These are phyloP conservation scores for Chalaropsis thielavioides DNA, from an alignment of 2,329 filamentous ascomycete genomes.

Conservation along the genomic window DNA sequence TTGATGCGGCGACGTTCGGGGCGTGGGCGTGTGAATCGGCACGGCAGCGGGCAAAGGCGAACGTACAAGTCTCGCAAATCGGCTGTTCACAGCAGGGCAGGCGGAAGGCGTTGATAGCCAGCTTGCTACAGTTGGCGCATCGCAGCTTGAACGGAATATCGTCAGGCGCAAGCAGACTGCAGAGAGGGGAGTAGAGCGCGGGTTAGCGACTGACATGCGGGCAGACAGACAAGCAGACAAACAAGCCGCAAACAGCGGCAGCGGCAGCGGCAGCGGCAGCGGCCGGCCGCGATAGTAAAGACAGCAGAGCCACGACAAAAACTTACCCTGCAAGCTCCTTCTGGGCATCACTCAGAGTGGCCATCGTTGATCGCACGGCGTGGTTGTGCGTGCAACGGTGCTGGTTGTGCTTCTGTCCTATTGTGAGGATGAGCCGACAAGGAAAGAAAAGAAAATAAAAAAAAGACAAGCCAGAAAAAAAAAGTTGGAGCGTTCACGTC, in stretches of 20 bases:
- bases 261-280: not conserved
- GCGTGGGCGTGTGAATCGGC: too few species aligned
- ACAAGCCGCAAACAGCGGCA: too few species aligned
- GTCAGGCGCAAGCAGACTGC: conserved; percentile 60
- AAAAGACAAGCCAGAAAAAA: conserved; percentile 6
- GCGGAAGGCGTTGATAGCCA: conserved; percentile 81
- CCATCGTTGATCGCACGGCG: conserved; percentile 9
- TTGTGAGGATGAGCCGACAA: not conserved
- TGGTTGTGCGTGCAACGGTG: not conserved
- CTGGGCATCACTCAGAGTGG: conserved; percentile 35
- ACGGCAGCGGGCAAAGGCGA: conserved; percentile 15
- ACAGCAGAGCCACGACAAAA: not conserved
- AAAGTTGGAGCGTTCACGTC: conserved; percentile 12
- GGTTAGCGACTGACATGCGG: conserved; percentile 16
- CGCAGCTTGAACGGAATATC: conserved; percentile 93
- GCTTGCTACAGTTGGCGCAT: conserved; percentile 83
- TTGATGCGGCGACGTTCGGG: too few species aligned
- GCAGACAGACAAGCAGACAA: not conserved
- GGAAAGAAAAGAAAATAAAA: conserved; percentile 10
- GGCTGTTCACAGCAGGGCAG: conserved; percentile 90
- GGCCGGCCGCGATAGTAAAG: not conserved
- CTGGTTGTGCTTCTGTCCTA: not conserved
- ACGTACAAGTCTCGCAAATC: conserved; percentile 78
- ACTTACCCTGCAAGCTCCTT: conserved; percentile 44
- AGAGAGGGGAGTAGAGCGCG: not conserved